Percentiles rank a stretch among this genome's conserved stretches.
Evolutionary conservation across 495 filamentous ascomycete genomes (phyloP).

Genomic region (Lasiosphaeris hirsuta): DNA sequence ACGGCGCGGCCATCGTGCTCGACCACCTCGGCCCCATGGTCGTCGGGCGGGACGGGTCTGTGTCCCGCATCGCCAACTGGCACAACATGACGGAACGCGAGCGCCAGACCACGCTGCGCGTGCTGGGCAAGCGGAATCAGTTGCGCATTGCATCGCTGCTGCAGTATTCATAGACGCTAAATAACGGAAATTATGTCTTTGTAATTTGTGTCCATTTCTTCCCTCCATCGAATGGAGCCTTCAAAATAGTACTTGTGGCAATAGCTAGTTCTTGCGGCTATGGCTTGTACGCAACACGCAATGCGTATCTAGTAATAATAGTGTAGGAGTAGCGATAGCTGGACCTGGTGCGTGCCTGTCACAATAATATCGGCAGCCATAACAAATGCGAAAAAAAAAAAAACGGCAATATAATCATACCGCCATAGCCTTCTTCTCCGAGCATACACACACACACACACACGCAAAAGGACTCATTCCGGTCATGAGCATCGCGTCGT

Average conservation of each 20-base stretch:
- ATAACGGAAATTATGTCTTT: not conserved
- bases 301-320: no score
- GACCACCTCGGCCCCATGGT: constrained; percentile 65
- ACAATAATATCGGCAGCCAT: not conserved
- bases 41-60: constrained; percentile 62
- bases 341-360: not conserved
- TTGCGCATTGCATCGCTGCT: constrained; percentile 54
- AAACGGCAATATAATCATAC: not conserved
- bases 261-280: no score
- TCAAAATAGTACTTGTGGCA: no score
- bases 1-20: constrained; percentile 47
- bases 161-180: constrained; percentile 6
- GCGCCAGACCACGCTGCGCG: constrained; percentile 56
- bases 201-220: not conserved
- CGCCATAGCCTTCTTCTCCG: not conserved
- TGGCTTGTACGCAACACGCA: no score
- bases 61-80: constrained; percentile 67
- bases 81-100: constrained; percentile 61
- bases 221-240: no score
- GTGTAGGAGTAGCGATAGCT: no score
- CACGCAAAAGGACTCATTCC: not conserved
- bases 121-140: constrained; percentile 64
- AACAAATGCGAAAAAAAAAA: not conserved
- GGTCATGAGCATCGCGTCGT: constrained; percentile 7
- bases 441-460: not conserved